A percentile compares a stretch with the other conserved stretches of the same genome.
Conservation (phyloP, 2,329 filamentous ascomycete species). For the Epichloe elymi region DNA sequence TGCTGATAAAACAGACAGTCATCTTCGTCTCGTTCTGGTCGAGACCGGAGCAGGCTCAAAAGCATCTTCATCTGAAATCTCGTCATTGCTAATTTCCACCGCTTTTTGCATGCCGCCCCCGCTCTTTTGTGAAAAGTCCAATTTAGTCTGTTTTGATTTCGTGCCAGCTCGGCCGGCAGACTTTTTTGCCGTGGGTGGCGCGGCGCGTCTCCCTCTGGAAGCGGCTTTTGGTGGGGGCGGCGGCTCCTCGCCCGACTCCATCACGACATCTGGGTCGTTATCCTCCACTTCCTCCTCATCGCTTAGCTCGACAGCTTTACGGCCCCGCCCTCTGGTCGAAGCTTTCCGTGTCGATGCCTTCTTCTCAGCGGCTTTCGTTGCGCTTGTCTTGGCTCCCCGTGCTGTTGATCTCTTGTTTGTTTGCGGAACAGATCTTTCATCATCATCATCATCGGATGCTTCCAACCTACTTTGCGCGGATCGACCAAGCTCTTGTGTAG, state of each 20-base stretch:
- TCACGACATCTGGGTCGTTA: conserved; percentile 36
- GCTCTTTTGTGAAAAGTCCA: conserved; percentile 26
- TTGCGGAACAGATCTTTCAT: conserved; percentile 17
- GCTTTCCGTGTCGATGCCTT: conserved; percentile 33
- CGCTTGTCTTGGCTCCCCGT: conserved; percentile 17
- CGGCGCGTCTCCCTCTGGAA: conserved; percentile 11
- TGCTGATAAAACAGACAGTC: background rate
- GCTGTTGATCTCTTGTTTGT: conserved; percentile 17
- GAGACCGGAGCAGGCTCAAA: conserved; percentile 40
- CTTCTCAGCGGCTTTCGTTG: conserved; percentile 20
- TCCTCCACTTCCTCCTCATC: conserved; percentile 31
- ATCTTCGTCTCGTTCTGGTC: conserved; percentile 20
- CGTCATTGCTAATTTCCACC: conserved; percentile 52
- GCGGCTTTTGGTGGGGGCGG: conserved; percentile 25
- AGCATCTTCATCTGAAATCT: conserved; percentile 48
- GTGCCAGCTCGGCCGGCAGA: conserved; percentile 9
- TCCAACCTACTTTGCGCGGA: conserved; percentile 12
- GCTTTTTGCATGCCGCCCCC: conserved; percentile 30
- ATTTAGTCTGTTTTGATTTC: conserved; percentile 19
- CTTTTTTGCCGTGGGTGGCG: conserved; percentile 15
- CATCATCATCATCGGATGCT: conserved; percentile 9
- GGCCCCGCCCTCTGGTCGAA: conserved; percentile 27
- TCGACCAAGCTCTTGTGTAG: conserved; percentile 5
- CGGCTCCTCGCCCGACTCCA: conserved; percentile 38
- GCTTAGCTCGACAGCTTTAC: conserved; percentile 19